phyloP scores from a whole-genome alignment of 768 basidiomycete genomes.

The Macrocybe gigantea region DNA sequence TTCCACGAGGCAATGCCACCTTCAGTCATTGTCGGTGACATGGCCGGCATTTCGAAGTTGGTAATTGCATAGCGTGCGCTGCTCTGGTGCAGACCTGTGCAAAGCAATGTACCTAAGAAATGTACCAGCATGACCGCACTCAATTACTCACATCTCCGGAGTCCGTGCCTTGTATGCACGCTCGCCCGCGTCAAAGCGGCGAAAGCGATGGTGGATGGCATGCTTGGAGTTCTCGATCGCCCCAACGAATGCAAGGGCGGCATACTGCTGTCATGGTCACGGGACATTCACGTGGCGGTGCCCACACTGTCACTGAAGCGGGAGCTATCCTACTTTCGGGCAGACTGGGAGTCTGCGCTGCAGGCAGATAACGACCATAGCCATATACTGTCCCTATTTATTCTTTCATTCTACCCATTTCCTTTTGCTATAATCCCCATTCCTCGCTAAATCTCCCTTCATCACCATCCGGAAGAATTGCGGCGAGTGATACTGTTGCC shows the following conservation, averaged over 20 bases:
- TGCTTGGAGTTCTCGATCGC: slow-evolving; percentile 8
- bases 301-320: no score
- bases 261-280: no score
- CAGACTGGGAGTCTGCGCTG: no score
- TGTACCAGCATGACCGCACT: neutral
- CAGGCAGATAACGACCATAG: no score
- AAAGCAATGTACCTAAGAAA: slow-evolving; percentile 2
- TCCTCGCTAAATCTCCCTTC: no score
- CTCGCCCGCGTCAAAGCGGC: slow-evolving; percentile 6
- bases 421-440: no score
- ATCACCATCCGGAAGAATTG: no score
- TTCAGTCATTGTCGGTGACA: slow-evolving; percentile 97
- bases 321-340: no score
- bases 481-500: no score
- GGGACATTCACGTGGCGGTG: no score
- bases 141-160: slow-evolving; percentile 10
- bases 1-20: slow-evolving; percentile 92
- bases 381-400: no score
- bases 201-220: slow-evolving; percentile 12
- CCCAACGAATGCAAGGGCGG: neutral
- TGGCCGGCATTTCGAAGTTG: slow-evolving; percentile 87
- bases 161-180: slow-evolving; percentile 1
- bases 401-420: no score
- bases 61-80: slow-evolving; percentile 54
- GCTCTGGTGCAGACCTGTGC: slow-evolving; percentile 50